Percentiles rank a stretch among this genome's conserved stretches.
These are phyloP conservation scores for Aspergillus saccharolyticus DNA, from an alignment of 495 filamentous ascomycete genomes.

Conservation along the genomic window DNA sequence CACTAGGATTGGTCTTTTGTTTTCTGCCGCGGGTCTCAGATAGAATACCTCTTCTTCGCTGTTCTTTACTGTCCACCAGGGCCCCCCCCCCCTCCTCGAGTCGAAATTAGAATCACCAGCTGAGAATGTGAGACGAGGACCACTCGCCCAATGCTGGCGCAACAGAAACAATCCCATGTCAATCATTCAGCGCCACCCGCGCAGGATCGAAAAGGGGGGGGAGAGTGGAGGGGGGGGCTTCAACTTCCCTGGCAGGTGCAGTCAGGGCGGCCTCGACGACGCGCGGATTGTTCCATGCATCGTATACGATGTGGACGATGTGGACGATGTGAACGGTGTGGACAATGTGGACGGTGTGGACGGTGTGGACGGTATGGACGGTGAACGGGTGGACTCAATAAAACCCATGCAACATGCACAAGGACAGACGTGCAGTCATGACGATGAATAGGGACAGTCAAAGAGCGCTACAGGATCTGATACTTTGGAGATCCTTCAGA, in stretches of 20 bases:
- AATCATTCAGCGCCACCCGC: conserved; percentile 22
- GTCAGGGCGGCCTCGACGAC: background rate
- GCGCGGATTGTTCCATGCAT: background rate
- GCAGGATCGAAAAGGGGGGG: background rate
- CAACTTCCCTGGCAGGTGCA: background rate
- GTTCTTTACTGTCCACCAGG: background rate
- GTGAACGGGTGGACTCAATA: background rate
- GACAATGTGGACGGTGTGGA: background rate
- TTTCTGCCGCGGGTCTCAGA: background rate
- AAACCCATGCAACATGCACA: background rate
- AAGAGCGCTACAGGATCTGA: background rate
- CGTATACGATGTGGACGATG: background rate
- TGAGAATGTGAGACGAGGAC: conserved; percentile 13
- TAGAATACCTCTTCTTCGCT: background rate
- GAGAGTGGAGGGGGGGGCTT: too few species aligned
- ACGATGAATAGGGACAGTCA: background rate
- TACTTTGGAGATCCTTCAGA: background rate
- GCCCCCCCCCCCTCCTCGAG: background rate
- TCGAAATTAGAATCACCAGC: background rate
- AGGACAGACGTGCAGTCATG: background rate
- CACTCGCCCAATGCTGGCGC: conserved; percentile 1
- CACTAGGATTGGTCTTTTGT: background rate
- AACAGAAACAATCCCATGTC: conserved; percentile 15
- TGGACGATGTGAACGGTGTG: background rate
- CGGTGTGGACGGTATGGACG: too few species aligned